Evolutionary conservation across 306 rosid species (phyloP).

Genomic region (Cyamopsis tetragonoloba): DNA sequence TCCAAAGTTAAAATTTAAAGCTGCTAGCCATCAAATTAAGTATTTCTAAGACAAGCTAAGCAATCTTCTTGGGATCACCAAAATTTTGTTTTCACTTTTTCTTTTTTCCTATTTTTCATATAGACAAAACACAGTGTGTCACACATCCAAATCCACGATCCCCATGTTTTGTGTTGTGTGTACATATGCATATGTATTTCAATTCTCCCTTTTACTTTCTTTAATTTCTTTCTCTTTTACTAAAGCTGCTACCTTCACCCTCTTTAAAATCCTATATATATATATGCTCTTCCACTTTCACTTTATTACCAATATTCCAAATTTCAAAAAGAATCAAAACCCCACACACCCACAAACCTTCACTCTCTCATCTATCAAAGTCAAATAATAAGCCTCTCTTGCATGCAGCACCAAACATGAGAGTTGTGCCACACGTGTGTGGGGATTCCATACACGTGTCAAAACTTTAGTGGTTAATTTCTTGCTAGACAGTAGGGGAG

Average conservation of each 20-base stretch:
- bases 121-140: slow-evolving; percentile 14
- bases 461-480: slow-evolving; percentile 30
- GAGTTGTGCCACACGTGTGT: slow-evolving; percentile 28
- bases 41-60: slow-evolving; percentile 34
- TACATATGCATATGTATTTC: no score
- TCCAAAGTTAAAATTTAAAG: slow-evolving; percentile 41
- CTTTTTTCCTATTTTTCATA: slow-evolving; percentile 28
- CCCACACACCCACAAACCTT: not conserved
- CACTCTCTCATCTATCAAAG: not conserved
- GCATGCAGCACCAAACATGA: slow-evolving; percentile 16
- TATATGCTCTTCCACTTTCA: slow-evolving; percentile 36
- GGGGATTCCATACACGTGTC: slow-evolving; percentile 28
- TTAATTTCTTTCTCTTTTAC: no score
- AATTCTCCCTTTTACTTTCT: slow-evolving; percentile 39
- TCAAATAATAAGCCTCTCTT: slow-evolving; percentile 28
- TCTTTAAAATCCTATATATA: slow-evolving; percentile 18
- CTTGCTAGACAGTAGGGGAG: slow-evolving; percentile 42
- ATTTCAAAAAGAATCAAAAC: slow-evolving; percentile 8
- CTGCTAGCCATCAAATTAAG: slow-evolving; percentile 32
- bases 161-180: not conserved
- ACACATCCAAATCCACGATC: slow-evolving; percentile 33
- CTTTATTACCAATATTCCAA: slow-evolving; percentile 38
- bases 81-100: slow-evolving; percentile 39
- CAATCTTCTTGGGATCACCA: slow-evolving; percentile 79
- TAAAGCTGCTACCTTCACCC: slow-evolving; percentile 56